phyloP scores from a whole-genome alignment of 306 rosid genomes.

The Astragalus membranaceus region DNA sequence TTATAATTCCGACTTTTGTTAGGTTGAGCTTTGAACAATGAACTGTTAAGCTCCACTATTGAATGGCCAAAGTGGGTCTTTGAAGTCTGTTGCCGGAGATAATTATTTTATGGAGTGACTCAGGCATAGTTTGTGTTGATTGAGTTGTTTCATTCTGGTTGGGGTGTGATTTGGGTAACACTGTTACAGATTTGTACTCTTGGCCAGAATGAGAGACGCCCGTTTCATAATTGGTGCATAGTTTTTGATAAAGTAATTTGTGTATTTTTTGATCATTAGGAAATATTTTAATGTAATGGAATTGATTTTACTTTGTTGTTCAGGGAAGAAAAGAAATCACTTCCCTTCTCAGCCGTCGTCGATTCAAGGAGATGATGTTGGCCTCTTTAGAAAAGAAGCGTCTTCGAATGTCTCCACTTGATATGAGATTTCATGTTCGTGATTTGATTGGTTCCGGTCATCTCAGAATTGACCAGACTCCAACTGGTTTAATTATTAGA shows the following conservation, averaged over 20 bases:
- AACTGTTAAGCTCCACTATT: not conserved
- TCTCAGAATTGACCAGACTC: constrained; percentile 53
- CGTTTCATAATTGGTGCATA: too few relatives aligned
- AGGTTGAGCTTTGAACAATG: not conserved
- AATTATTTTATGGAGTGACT: not conserved
- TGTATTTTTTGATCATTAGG: not conserved
- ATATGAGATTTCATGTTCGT: constrained; percentile 81
- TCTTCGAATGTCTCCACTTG: constrained; percentile 70
- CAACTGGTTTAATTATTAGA: constrained; percentile 66
- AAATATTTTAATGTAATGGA: not conserved
- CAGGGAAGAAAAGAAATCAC: constrained; percentile 94
- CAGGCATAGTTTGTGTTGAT: not conserved
- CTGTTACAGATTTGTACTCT: constrained; percentile 3
- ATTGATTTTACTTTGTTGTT: constrained; percentile 16
- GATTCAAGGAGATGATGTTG: constrained; percentile 74
- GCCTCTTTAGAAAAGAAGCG: constrained; percentile 72
- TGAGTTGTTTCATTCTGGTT: constrained; percentile 1
- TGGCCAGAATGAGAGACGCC: not conserved
- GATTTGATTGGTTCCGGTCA: constrained; percentile 90
- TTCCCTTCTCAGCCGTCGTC: constrained; percentile 64
- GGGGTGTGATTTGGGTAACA: not conserved
- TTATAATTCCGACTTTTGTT: not conserved
- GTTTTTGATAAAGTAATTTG: not conserved
- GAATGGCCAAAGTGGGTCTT: not conserved
- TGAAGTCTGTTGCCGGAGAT: not conserved